These are phyloP conservation scores for Aspergillus sp. DNA, from an alignment of 2,329 filamentous ascomycete species.

Conservation along the genomic window DNA sequence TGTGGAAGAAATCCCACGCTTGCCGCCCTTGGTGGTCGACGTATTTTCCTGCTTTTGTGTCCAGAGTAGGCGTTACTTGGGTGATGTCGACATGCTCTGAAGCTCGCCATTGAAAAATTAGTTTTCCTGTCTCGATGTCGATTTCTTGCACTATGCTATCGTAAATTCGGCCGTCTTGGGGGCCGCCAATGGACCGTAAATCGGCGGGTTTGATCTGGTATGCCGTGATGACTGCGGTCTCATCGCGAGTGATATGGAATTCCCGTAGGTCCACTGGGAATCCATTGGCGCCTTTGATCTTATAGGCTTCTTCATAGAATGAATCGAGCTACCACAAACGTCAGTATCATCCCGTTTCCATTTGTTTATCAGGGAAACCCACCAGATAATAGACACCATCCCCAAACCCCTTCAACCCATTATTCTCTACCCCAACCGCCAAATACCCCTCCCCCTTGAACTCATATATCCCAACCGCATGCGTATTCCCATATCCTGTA, in stretches of 20 bases:
- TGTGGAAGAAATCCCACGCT: conserved; percentile 50
- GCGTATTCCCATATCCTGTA: conserved; percentile 29
- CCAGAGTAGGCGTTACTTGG: conserved; percentile 12
- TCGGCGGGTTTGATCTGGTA: conserved; percentile 35
- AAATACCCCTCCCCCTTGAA: conserved; percentile 41
- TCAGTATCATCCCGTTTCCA: conserved; percentile 20
- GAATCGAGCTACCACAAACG: conserved; percentile 21
- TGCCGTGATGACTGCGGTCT: conserved; percentile 38
- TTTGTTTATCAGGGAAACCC: conserved; percentile 9
- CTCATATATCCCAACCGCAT: conserved; percentile 41
- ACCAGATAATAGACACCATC: conserved; percentile 44
- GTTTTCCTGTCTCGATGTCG: conserved; percentile 37
- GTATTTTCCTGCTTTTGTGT: not conserved
- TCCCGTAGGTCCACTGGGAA: conserved; percentile 38
- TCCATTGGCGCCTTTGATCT: conserved; percentile 31
- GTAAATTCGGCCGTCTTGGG: conserved; percentile 32
- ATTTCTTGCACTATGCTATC: conserved; percentile 43
- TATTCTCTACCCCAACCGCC: conserved; percentile 46
- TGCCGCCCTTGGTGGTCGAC: conserved; percentile 12
- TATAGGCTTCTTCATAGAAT: conserved; percentile 29
- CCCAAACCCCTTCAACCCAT: conserved; percentile 41
- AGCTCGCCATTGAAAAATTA: conserved; percentile 44
- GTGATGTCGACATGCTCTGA: conserved; percentile 36
- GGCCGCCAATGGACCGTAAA: conserved; percentile 31
- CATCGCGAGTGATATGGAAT: conserved; percentile 37